A percentile compares a stretch with the other conserved stretches of the same genome.
Conservation (phyloP, 306 rosid genomes). For the Crotalaria pallida region DNA sequence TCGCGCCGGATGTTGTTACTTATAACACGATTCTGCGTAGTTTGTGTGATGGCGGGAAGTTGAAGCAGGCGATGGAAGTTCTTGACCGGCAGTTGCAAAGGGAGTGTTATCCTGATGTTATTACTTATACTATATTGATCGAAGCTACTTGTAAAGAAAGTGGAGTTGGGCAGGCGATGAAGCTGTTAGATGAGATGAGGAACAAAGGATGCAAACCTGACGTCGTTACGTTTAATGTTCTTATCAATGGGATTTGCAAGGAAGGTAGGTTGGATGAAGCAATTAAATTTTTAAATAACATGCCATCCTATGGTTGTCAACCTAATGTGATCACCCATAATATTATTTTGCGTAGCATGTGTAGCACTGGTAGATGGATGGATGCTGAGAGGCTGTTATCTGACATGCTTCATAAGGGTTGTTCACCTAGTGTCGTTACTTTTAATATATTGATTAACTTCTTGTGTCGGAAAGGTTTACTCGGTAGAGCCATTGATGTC, state of each 20-base stretch:
- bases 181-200: constrained; percentile 84
- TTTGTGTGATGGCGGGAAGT: constrained; percentile 70
- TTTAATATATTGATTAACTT: constrained; percentile 93
- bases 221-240: constrained; percentile 88
- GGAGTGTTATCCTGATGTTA: constrained; percentile 88
- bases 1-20: constrained; percentile 83
- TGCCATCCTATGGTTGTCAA: constrained; percentile 63
- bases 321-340: constrained; percentile 83
- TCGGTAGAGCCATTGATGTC: constrained; percentile 81
- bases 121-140: constrained; percentile 83
- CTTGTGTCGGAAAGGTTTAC: constrained; percentile 74
- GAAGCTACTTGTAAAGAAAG: constrained; percentile 89
- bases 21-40: constrained; percentile 76
- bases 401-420: constrained; percentile 81
- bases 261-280: constrained; percentile 90
- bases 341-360: constrained; percentile 81
- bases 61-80: constrained; percentile 89
- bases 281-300: constrained; percentile 51
- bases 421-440: constrained; percentile 94
- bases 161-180: constrained; percentile 88
- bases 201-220: constrained; percentile 81
- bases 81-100: constrained; percentile 66
- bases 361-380: constrained; percentile 92
- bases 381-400: constrained; percentile 75
- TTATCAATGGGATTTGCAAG: constrained; percentile 85